Evolutionary conservation across 78 protist species (phyloP), one percentile per base, ranked within the genome.

Genomic region (Dictyostelium capitatum): DNA sequence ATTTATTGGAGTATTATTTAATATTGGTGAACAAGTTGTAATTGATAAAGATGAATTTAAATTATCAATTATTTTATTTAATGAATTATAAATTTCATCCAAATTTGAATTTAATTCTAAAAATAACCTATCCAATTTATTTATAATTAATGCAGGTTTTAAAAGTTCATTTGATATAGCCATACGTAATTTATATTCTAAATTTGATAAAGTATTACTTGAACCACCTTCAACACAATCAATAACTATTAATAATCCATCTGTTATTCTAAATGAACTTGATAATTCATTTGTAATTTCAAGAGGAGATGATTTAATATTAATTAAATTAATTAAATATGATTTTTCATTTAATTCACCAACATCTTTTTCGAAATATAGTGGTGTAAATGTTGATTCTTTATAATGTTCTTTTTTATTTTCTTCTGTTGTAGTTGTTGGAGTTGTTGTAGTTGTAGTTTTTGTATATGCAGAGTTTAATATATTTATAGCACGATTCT

Each of bases 241-340:
- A 23, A 98, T 97, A 12, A 98, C 98, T 15, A 97, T 97, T 8
- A 98, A 75, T 14, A 98, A 98, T 25, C 99, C 99, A 85, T 97
- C 99, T 9, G 97, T 95, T 51, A 98, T 79, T 11, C 98, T 79
- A 17, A 98, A 90, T 20, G 99, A 96, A 4, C 98, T 89, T 51
- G 15, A 51, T 10, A 97, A 83, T 85, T 97, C 98, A 3, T 87
- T 74, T 48, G 83, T 47, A 82, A 97, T 95, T 89, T 97, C 99
- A 3, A 97, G 98, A 89, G 98, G 98, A 89, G 98, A 98, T 6
- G 98, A 98, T n/a, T 99, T 99, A 11, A 99, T 96, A 82, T 97
- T 99, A 80, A 98, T 96, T n/a, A 98, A 83, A 78, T 97, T 98
- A 85, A 98, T 41, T 69, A 98, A 32, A 72, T 83, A 95, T 51